Evolutionary conservation across 2,329 filamentous ascomycete species (phyloP).

Genomic region (Achaetomium macrosporum): DNA sequence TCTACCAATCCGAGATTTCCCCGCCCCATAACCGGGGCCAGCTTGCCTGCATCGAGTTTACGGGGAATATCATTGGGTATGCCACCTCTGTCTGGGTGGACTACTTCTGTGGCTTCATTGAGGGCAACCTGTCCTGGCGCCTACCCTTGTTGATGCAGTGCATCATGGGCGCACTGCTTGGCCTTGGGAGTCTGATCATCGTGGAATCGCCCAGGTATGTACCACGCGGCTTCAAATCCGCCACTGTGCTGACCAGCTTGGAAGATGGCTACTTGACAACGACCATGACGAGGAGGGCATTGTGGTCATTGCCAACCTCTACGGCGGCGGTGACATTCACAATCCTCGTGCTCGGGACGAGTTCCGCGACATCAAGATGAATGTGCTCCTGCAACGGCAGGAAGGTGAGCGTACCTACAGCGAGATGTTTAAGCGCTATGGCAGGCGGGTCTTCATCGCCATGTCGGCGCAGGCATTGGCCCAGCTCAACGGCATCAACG

Average conservation of each 20-base stretch:
- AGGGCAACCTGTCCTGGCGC: slow-evolving; percentile 82
- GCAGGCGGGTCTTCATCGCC: slow-evolving; percentile 89
- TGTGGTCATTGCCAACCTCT: slow-evolving; percentile 94
- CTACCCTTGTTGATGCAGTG: slow-evolving; percentile 88
- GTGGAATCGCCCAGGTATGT: slow-evolving; percentile 86
- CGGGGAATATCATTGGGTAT: slow-evolving; percentile 94
- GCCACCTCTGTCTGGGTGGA: slow-evolving; percentile 97
- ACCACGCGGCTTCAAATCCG: slow-evolving; percentile 2
- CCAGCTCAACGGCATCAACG: slow-evolving; percentile 97
- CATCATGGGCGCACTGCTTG: slow-evolving; percentile 83
- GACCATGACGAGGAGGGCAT: slow-evolving; percentile 98
- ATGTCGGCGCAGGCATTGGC: slow-evolving; percentile 97
- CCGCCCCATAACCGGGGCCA: slow-evolving; percentile 94
- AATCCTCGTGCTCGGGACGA: slow-evolving; percentile 88
- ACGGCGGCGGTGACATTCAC: slow-evolving; percentile 92
- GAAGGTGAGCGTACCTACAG: slow-evolving; percentile 87
- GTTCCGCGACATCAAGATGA: slow-evolving; percentile 98
- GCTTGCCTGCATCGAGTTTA: slow-evolving; percentile 95
- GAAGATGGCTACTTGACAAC: slow-evolving; percentile 91
- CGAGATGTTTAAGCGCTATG: slow-evolving; percentile 94
- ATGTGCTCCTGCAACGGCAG: slow-evolving; percentile 85
- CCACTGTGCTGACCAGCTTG: slow-evolving; percentile 27
- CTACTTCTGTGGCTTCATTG: slow-evolving; percentile 90
- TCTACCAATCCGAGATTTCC: slow-evolving; percentile 93
- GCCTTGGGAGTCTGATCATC: slow-evolving; percentile 81